A percentile compares a stretch with the other conserved stretches of the same genome.
phyloP scores from a whole-genome alignment of 192 early-diverging fungal species.

The Coemansia sp. region DNA sequence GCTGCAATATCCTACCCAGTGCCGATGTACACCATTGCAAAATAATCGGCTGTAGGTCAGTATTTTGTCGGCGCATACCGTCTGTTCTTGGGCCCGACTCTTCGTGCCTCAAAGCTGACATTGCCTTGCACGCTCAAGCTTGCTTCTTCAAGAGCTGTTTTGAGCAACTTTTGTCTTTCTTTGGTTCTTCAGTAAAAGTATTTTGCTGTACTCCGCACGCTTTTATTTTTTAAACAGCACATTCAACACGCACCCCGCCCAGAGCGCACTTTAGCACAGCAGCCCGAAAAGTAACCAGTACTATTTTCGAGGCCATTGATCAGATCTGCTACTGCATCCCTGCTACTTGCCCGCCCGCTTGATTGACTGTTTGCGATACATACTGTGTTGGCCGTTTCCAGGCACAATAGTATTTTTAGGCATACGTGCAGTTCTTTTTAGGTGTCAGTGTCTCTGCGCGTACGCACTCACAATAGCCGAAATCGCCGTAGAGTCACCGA shows the following conservation, averaged over 20 bases:
- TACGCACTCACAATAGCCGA: background rate
- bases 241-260: background rate
- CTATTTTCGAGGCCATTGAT: conserved; percentile 1
- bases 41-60: background rate
- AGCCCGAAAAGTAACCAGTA: background rate
- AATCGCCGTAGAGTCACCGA: background rate
- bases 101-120: background rate
- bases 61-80: background rate
- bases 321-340: background rate
- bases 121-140: background rate
- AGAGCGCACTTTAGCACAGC: background rate
- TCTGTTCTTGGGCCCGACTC: background rate
- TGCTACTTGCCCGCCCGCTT: background rate
- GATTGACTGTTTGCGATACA: background rate
- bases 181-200: background rate
- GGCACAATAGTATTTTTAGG: background rate
- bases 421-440: background rate
- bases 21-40: background rate
- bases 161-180: background rate
- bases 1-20: background rate
- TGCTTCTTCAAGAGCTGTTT: background rate
- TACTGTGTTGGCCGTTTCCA: background rate
- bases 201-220: background rate
- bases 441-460: background rate
- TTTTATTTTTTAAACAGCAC: background rate